Evolutionary conservation across 129 eudicot species (phyloP).

Genomic region (Smallanthus sonchifolius): DNA sequence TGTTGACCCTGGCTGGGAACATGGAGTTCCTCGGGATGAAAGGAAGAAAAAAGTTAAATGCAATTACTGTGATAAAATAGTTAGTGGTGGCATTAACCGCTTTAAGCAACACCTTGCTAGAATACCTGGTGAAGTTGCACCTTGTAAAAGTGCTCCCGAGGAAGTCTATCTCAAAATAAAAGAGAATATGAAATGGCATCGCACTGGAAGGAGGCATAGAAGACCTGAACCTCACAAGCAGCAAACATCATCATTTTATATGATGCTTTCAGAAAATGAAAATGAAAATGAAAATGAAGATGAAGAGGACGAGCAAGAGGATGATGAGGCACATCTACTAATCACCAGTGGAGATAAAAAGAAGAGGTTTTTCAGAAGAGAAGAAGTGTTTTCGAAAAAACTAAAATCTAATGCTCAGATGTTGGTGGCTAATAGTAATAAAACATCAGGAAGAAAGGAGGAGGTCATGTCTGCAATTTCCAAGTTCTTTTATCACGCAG

Average conservation of each 20-base stretch:
- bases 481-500: slow-evolving; percentile 87
- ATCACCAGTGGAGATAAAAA: slow-evolving; percentile 44
- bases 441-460: slow-evolving; percentile 42
- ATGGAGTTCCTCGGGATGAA: slow-evolving; percentile 92
- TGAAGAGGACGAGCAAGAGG: slow-evolving; percentile 72
- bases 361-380: slow-evolving; percentile 52
- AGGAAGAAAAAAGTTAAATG: slow-evolving; percentile 96
- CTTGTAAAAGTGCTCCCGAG: slow-evolving; percentile 93
- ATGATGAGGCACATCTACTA: slow-evolving; percentile 39
- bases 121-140: slow-evolving; percentile 98
- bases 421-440: slow-evolving; percentile 13
- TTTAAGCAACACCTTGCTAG: slow-evolving; percentile 94
- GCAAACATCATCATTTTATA: slow-evolving; percentile 42
- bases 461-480: slow-evolving; percentile 81
- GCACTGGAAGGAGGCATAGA: slow-evolving; percentile 86
- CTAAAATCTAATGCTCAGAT: slow-evolving; percentile 41
- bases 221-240: slow-evolving; percentile 46
- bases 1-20: slow-evolving; percentile 98
- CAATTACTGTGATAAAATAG: slow-evolving; percentile 91
- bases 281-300: slow-evolving; percentile 43
- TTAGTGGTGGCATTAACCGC: slow-evolving; percentile 94
- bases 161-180: slow-evolving; percentile 84
- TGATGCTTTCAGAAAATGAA: slow-evolving; percentile 73
- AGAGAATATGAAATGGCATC: slow-evolving; percentile 99
- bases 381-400: slow-evolving; percentile 39